Base-by-base conservation (phyloP, 306 rosid genomes). In the Nissolia schottii region DNA sequence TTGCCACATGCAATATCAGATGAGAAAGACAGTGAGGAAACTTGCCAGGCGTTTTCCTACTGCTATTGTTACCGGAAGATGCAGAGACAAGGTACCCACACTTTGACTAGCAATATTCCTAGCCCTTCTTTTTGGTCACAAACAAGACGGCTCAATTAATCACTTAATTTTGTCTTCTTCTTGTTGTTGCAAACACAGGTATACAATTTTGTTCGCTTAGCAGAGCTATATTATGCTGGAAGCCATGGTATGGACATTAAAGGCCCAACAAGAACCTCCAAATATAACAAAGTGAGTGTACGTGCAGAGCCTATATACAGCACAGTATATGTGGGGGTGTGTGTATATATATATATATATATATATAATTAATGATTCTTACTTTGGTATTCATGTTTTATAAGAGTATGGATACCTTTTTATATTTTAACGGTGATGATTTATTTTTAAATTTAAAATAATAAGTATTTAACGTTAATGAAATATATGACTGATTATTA, bases 231-330 rank as follows among this genome's bases (percentile, higher is more conserved):
- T 80, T 93, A 93, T 77, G 98, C 98, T 20, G 99, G 99, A 67
- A 94, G 99, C 82, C 99, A 94, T 86, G 99, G 99, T 22, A 94
- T 94, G 99, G 99, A 94, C 75, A 94, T 94, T 64, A 78, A 86
- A 77, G 98, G 97, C 9, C 98, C 98, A 32, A 83, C 94, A 69
- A 87, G 71, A 80, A 83, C 77, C 66, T 80, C 89, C 73, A 85
- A 87, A 85, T 70, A 78, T 86, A 83, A 71, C 68, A 77, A 83
- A 79, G 98, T 90, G 67, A 81, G 97, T 10, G 31, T 61, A 20
- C 10, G 11, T 34, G 10, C 18, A 2, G 7, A 1, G 20, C n/a
- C n/a, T n/a, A n/a, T n/a, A n/a, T 61, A 8, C 22, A 29, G 24
- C 61, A 31, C 25, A 48, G 19, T 24, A 40, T 4, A n/a, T n/a